Evolutionary conservation across 192 early-diverging fungal species (phyloP).

Genomic region (Backusella sp.): DNA sequence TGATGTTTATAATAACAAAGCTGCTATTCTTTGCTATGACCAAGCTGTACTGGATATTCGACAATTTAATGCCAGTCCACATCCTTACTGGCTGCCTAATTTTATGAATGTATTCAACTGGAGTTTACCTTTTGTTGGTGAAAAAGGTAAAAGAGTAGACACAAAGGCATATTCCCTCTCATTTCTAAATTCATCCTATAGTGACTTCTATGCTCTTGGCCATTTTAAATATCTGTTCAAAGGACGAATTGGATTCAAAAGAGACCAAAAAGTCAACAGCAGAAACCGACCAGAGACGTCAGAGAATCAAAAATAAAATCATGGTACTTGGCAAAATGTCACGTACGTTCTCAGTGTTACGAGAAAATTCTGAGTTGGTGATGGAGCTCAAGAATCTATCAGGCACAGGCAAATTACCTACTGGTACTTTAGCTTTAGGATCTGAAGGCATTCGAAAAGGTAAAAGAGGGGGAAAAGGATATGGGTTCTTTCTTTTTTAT

Average conservation of each 20-base stretch:
- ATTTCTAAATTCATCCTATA: constrained; percentile 20
- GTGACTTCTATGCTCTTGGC: constrained; percentile 95
- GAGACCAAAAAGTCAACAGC: background rate
- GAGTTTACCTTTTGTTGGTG: constrained; percentile 96
- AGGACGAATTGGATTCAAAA: constrained; percentile 74
- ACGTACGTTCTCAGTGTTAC: constrained; percentile 81
- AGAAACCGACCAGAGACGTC: constrained; percentile 52
- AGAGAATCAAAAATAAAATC: constrained; percentile 83
- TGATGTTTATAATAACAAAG: constrained; percentile 98
- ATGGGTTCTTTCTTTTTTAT: no score
- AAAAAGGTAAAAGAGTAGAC: constrained; percentile 75
- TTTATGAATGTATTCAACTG: constrained; percentile 99
- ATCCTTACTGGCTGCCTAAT: constrained; percentile 97
- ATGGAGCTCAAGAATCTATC: constrained; percentile 88
- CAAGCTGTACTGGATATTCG: constrained; percentile 98
- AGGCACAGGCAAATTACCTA: constrained; percentile 76
- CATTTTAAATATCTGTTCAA: constrained; percentile 90
- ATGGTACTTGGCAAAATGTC: constrained; percentile 88
- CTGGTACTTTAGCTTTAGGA: constrained; percentile 81
- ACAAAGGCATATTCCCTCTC: no score
- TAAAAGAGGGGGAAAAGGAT: no score
- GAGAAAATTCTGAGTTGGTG: constrained; percentile 87
- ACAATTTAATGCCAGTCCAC: constrained; percentile 85
- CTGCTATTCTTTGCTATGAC: constrained; percentile 94
- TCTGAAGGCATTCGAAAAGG: constrained; percentile 87